These are phyloP conservation scores for Orbilia brochopaga DNA, from an alignment of 2,329 filamentous ascomycete genomes.

Conservation along the genomic window DNA sequence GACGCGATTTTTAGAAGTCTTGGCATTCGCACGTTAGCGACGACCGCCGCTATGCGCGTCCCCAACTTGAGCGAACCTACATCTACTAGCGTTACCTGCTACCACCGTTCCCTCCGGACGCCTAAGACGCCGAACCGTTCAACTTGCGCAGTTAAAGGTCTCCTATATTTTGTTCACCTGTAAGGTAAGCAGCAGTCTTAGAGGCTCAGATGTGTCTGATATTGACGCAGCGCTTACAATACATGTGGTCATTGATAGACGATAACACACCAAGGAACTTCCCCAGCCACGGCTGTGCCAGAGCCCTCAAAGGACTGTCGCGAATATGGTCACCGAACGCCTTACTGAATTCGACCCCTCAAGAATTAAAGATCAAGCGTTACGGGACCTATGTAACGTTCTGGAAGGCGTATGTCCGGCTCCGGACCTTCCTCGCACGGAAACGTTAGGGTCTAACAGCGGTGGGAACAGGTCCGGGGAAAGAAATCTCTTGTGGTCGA, in stretches of 20 bases:
- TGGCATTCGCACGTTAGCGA: constrained; percentile 32
- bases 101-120: too few species aligned
- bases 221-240: too few species aligned
- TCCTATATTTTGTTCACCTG: too few species aligned
- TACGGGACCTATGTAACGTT: constrained; percentile 85
- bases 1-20: constrained; percentile 50
- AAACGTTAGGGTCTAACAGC: constrained; percentile 53
- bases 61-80: constrained; percentile 10
- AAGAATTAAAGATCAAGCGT: constrained; percentile 78
- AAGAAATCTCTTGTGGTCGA: constrained; percentile 99
- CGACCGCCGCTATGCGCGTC: constrained; percentile 12
- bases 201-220: too few species aligned
- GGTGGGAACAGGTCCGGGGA: constrained; percentile 76
- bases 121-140: too few species aligned
- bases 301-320: not conserved
- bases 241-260: too few species aligned
- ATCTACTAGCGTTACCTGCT: not conserved
- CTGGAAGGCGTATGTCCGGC: constrained; percentile 86
- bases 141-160: too few species aligned
- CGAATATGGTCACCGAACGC: constrained; percentile 39
- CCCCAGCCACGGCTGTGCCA: too few species aligned
- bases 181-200: too few species aligned
- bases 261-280: too few species aligned
- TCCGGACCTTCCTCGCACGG: not conserved
- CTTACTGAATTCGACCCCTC: constrained; percentile 68